Evolutionary conservation across 192 early-diverging fungal genomes (phyloP), one percentile per base, ranked within the genome.

Genomic region (Mortierella hygrophila): DNA sequence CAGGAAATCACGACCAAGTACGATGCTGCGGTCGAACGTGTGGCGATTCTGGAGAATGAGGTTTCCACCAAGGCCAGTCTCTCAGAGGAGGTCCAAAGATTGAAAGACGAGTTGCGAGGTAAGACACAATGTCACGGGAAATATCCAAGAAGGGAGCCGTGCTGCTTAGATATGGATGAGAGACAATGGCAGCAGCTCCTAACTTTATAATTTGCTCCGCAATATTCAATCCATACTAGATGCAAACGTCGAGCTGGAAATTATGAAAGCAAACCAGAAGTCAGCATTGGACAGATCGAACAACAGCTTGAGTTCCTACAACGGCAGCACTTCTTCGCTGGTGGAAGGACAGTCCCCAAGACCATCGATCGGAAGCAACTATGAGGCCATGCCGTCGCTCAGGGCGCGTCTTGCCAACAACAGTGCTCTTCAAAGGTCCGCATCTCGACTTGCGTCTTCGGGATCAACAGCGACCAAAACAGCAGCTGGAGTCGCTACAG

Each of bases 31-130:
- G 88, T 95, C 49, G 95, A 96, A 88, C 82, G 92, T 68, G 94
- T 92, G 72, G 90, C 90, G 41, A 90, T 93, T 42, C 90, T 96
- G 68, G 90, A 93, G 78, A 89, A 90, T 68, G 95, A 96, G 75
- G 90, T 94, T 38, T 87, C 94, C 72, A 79, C 90, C 18, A 96
- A 95, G 87, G 93, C 92, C 82, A 82, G 90, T 41, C 84, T 96
- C 38, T 90, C 90, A 6, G 94, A 94, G 46, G 93, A 96, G 87
- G 93, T 94, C 16, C 95, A 95, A 82, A 87, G 95, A 84, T 84
- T 96, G 38, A 94, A 94, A 82, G 95, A 96, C 73, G 95, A 96
- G 85, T 90, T 96, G 10, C 85, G 88, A 83, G 92, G 91, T 93
- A 89, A 57, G 74, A 37, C 21, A 49, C 29, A 21, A 1, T 54